These are phyloP conservation scores for Pinus albicaulis DNA, from an alignment of 75 land plant genomes.

Conservation along the genomic window DNA sequence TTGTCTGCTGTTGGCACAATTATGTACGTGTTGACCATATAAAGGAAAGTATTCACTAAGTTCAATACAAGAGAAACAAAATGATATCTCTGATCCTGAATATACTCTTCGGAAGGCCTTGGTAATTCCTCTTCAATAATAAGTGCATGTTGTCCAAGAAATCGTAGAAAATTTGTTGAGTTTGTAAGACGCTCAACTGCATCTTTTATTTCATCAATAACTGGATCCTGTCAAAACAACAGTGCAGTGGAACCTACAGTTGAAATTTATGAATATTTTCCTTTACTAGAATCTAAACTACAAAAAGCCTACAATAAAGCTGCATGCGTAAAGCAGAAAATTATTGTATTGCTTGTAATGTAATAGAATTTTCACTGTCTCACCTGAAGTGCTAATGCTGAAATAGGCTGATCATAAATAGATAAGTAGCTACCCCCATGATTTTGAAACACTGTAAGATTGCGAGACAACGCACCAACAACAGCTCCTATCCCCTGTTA, in stretches of 20 bases:
- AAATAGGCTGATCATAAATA: conserved; percentile 54
- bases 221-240: conserved; percentile 64
- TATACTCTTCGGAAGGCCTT: conserved; percentile 34
- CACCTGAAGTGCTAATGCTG: conserved; percentile 30
- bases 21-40: conserved; percentile 96
- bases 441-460: conserved; percentile 63
- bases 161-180: conserved; percentile 73
- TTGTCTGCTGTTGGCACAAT: conserved; percentile 94
- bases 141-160: conserved; percentile 77
- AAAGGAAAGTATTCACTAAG: conserved; percentile 85
- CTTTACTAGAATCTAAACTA: background rate
- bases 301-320: background rate
- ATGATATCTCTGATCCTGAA: conserved; percentile 53
- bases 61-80: conserved; percentile 78
- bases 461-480: conserved; percentile 78
- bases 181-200: conserved; percentile 72
- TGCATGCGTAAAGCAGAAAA: conserved; percentile 2
- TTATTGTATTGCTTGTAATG: background rate
- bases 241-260: background rate
- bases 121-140: conserved; percentile 52
- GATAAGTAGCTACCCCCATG: conserved; percentile 47
- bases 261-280: background rate
- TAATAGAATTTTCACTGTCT: conserved; percentile 4
- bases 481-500: conserved; percentile 81
- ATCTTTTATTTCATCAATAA: conserved; percentile 64